Evolutionary conservation across 495 filamentous ascomycete genomes (phyloP), one percentile per base, ranked within the genome.

Genomic region (Acidomyces sp.): DNA sequence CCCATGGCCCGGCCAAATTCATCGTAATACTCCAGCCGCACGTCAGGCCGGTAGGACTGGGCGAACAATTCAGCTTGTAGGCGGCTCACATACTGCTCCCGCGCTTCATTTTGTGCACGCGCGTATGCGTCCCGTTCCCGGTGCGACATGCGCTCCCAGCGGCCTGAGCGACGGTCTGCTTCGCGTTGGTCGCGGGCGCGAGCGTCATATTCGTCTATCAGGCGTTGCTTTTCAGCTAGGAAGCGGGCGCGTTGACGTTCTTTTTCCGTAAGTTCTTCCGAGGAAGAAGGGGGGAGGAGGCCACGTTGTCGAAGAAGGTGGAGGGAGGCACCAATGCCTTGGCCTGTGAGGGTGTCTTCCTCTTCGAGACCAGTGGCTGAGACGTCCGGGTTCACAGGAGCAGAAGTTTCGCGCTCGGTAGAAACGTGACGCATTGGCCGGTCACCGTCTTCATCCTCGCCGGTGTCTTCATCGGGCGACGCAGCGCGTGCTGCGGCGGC

Each of bases 101-200:
- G 78, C 43, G 75, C 70, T 45, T 78, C 80, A 64, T 96, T 97
- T 62, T 92, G 80, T 55, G 74, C 74, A 4, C 82, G 77, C 0
- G 84, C 79, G 60, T 84, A 77, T 39, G 92, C 85, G 57, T 97
- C 87, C n/a, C 83, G 75, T 56, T 97, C 90, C 18, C 82, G 77
- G 9, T 77, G 76, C 7, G 82, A 80, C 84, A 96, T 87, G 30
- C 75, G 71, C 52, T 93, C 85, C 20, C 92, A 73, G 19, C 76
- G 75, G 33, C 85, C 87, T 22, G 73, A 83, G 29, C 75, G 63
- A 35, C 90, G 79, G 53, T 95, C 90, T 4, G 78, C 73, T 61
- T 94, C 85, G 53, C 90, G 82, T 59, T 94, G 83, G 23, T 69
- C 54, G n/a, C 78, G 78, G 9, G 87, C 83, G 15, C 78, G 71